Evolutionary conservation across 257 asterid species (phyloP), one percentile per base, ranked within the genome.

Genomic region (Solanum etuberosum): DNA sequence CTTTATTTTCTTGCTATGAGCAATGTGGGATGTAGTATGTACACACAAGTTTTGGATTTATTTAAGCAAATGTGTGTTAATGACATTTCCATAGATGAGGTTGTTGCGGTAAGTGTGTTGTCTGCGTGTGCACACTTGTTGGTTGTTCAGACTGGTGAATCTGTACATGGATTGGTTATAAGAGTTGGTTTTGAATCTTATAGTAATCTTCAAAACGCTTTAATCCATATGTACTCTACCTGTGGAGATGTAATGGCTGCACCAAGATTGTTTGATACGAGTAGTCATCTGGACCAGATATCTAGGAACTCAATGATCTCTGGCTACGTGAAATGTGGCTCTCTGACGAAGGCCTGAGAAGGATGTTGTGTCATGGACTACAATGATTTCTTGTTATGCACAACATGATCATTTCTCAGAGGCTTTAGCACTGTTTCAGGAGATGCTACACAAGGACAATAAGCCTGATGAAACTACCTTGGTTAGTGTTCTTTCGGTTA

Each of bases 231-330:
- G 97, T 96, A 96, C 88, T 93, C 93, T 35, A 85, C 78, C 83
- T 95, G 91, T 87, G 95, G 95, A 73, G 93, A 92, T 67, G 90
- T 94, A 68, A 88, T 65, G 78, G 91, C 95, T 20, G 96, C 96
- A 8, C 88, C 92, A 83, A 91, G 68, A 38, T 78, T 96, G 92
- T 96, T 96, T 29, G 86, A 89, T 68, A 72, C 88, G 11, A 90
- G 97, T 87, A 25, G 88, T 88, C 89, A 87, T 87, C 84, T 94
- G 93, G 97, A 96, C 92, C 86, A 91, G 88, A 90, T 95, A 85
- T 93, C 99, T 35, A 95, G 97, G 96, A 96, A 96, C 85, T 94
- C 97, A 35, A 95, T 96, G 95, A 89, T 96, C 87, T 93, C 95
- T 68, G 94, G 95, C 86, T 94, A 93, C 89, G 43, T 93, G 77